Conservation (phyloP, 1,284 basidiomycete genomes). For the Pseudozyma thailandica region DNA sequence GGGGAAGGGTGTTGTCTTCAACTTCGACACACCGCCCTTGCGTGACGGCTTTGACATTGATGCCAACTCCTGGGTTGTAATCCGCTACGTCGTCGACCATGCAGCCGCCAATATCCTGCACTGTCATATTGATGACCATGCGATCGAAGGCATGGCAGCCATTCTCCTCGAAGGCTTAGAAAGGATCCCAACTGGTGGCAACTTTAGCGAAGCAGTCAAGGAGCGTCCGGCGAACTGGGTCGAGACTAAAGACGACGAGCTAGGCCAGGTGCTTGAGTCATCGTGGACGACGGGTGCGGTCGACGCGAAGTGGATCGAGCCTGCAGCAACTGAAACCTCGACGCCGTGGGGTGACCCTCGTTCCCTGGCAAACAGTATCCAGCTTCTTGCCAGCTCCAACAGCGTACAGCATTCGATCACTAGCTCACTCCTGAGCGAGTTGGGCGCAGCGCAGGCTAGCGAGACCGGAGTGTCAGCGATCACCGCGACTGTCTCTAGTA, state of each 20-base stretch:
- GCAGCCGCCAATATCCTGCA: constrained; percentile 50
- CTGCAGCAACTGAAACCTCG: constrained; percentile 32
- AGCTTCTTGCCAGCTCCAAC: constrained; percentile 42
- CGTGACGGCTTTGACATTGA: constrained; percentile 52
- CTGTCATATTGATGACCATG: constrained; percentile 54
- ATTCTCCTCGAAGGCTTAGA: constrained; percentile 53
- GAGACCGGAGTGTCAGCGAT: constrained; percentile 28
- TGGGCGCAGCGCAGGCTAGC: constrained; percentile 29
- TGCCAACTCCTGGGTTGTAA: constrained; percentile 49
- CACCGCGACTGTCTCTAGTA: constrained; percentile 30
- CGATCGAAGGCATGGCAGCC: constrained; percentile 53
- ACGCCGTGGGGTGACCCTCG: constrained; percentile 47
- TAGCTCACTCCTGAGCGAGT: constrained; percentile 29
- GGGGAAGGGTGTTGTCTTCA: constrained; percentile 24
- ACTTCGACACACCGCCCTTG: constrained; percentile 44
- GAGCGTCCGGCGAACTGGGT: constrained; percentile 17
- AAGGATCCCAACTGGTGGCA: constrained; percentile 36
- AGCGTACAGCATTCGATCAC: constrained; percentile 34
- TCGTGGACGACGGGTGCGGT: constrained; percentile 24
- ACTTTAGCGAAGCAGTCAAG: constrained; percentile 38
- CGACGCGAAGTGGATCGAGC: constrained; percentile 19
- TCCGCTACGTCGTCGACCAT: constrained; percentile 47
- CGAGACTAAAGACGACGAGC: constrained; percentile 40
- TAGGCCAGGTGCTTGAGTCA: constrained; percentile 26
- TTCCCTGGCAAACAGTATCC: constrained; percentile 37